Base-by-base conservation (phyloP, 352 stramenopile genomes). In the Pythium angustatum region DNA sequence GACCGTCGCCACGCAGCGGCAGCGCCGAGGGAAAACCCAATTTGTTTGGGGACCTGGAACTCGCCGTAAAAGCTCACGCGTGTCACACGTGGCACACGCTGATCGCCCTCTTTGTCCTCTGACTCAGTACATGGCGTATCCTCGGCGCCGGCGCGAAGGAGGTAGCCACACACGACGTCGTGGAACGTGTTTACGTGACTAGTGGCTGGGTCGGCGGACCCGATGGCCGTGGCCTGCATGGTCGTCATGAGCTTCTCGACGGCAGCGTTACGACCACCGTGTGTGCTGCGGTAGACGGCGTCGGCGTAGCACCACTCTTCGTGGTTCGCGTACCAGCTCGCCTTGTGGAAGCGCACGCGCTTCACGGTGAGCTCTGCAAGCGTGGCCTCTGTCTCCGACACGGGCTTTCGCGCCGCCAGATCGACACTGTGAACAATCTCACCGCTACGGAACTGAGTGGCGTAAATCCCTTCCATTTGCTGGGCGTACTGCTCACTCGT, bases 241-340 rank as follows among this genome's bases (percentile, higher is more conserved):
- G 62, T 62, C 21, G 62, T 69, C 44, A 41, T 59, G 36, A 64
- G n/a, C 36, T 69, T 69, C 33, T 69, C 62, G 19, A 64, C 55
- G 19, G 14, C 26, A 4, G 47, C 30, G 43, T 36, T 1, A 8
- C 7, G 43, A 12, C 43, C 50, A n/a, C 56, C 53, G 0, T 21
- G 22, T 4, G 48, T 11, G 22, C 44, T 38, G 24, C 51, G 26
- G 44, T 64, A 64, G 3, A 44, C 28, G 5, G 58, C 50, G 27
- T 72, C 58, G 4, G 64, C 2, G 45, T 55, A 72, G 36, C 51
- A 61, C 65, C 65, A 72, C 15, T 64, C 26, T 27, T 72, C 65
- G 45, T 60, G 33, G 52, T 56, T 48, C 7, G 44, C 17, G 22
- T 64, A 31, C 65, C 58, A 67, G 0, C 45, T 45, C 12, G 58